A percentile compares a stretch with the other conserved stretches of the same genome.
These are phyloP conservation scores for Aspergillus aculeatinus DNA, from an alignment of 2,329 filamentous ascomycete species.

Conservation along the genomic window DNA sequence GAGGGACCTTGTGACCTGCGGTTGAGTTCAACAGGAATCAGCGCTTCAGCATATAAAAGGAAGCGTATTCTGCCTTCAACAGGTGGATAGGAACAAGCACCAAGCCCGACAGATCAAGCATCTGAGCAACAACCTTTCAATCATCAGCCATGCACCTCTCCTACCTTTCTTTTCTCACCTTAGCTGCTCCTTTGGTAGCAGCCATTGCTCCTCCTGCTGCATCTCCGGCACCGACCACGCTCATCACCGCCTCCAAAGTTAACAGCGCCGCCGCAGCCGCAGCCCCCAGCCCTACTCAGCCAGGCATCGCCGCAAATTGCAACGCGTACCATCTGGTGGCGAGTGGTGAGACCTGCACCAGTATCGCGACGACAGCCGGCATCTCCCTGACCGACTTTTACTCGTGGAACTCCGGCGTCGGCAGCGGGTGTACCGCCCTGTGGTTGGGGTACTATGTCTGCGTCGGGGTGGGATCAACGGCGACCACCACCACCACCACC, in stretches of 20 bases:
- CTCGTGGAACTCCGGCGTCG: conserved; percentile 9
- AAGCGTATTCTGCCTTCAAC: background rate
- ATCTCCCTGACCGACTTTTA: conserved; percentile 14
- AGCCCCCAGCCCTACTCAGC: conserved; percentile 1
- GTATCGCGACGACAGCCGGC: conserved; percentile 6
- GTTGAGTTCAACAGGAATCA: background rate
- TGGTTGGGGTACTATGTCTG: conserved; percentile 18
- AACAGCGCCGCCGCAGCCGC: background rate
- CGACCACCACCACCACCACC: background rate
- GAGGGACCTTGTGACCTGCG: background rate
- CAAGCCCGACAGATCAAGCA: background rate
- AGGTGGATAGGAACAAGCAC: too few species aligned
- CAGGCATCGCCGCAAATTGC: conserved; percentile 5
- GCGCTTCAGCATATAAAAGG: background rate
- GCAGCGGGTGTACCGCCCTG: conserved; percentile 6
- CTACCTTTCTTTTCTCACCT: background rate
- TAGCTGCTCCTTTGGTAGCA: background rate
- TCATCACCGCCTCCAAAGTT: background rate
- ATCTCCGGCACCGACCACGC: background rate
- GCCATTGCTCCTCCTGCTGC: background rate
- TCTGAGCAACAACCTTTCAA: background rate
- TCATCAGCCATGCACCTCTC: background rate
- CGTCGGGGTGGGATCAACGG: conserved; percentile 3
- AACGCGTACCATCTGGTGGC: background rate
- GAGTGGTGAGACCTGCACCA: conserved; percentile 1